Conservation (phyloP, 2,329 filamentous ascomycete genomes). For the Pseudogymnoascus sp. region DNA sequence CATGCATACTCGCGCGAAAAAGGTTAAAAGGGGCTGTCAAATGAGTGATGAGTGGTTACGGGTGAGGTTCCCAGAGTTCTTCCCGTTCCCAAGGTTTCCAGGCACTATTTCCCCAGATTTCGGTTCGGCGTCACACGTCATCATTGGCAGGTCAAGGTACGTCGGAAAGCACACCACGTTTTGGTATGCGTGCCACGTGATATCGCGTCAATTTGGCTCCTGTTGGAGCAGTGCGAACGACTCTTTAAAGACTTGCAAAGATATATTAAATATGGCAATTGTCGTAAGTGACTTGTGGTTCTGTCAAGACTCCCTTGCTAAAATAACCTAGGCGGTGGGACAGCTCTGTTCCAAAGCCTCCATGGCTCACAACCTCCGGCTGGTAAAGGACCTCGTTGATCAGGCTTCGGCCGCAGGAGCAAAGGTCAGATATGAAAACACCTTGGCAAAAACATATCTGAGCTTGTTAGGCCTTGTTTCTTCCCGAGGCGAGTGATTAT, state of each 20-base stretch:
- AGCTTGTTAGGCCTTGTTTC: constrained; percentile 61
- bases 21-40: not conserved
- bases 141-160: constrained; percentile 3
- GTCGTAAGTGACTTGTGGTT: not conserved
- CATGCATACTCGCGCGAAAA: constrained; percentile 1
- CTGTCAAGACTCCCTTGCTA: not conserved
- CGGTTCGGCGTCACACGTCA: constrained; percentile 1
- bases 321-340: constrained; percentile 59
- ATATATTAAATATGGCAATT: not conserved
- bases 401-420: constrained; percentile 70
- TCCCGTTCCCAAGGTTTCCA: constrained; percentile 4
- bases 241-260: not conserved
- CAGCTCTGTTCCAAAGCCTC: constrained; percentile 81
- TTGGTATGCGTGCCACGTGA: not conserved
- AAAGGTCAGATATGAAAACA: constrained; percentile 45
- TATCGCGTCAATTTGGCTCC: not conserved
- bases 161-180: not conserved
- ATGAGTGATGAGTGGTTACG: not conserved
- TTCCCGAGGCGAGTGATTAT: constrained; percentile 84
- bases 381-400: constrained; percentile 63
- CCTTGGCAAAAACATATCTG: constrained; percentile 1
- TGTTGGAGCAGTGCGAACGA: not conserved
- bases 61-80: not conserved
- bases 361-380: constrained; percentile 68
- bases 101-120: constrained; percentile 4